Conservation (phyloP, 2,329 filamentous ascomycete species). For the Hymenoscyphus occultus region DNA sequence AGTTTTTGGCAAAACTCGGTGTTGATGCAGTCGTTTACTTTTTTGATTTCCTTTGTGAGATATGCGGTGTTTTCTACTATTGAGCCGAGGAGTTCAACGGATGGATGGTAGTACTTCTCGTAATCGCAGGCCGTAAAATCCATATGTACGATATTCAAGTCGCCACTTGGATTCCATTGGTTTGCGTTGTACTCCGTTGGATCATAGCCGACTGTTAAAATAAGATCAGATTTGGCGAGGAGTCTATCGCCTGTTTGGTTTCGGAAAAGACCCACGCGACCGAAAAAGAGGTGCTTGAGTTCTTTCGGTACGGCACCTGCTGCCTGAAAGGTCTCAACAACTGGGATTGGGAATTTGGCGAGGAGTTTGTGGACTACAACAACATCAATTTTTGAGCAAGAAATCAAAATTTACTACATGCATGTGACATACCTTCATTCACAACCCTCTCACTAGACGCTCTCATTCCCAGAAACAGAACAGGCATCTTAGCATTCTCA, state of each 20-base stretch:
- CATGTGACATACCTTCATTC: slow-evolving; percentile 23
- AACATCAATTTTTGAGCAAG: not conserved
- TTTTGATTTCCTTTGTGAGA: slow-evolving; percentile 10
- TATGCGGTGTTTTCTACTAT: slow-evolving; percentile 16
- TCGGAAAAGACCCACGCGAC: slow-evolving; percentile 47
- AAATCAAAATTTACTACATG: not conserved
- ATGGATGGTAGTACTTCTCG: slow-evolving; percentile 20
- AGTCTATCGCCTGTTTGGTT: slow-evolving; percentile 48
- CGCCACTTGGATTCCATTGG: slow-evolving; percentile 42
- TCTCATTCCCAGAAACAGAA: slow-evolving; percentile 46
- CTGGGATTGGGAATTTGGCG: slow-evolving; percentile 42
- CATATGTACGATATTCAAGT: slow-evolving; percentile 43
- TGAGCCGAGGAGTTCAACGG: slow-evolving; percentile 20
- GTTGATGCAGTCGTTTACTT: slow-evolving; percentile 5
- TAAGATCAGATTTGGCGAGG: slow-evolving; percentile 43
- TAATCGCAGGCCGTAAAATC: slow-evolving; percentile 41
- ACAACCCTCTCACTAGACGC: slow-evolving; percentile 43
- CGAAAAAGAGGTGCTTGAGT: slow-evolving; percentile 45
- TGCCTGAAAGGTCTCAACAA: slow-evolving; percentile 51
- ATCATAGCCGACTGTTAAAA: slow-evolving; percentile 47
- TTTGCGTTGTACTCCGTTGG: slow-evolving; percentile 47
- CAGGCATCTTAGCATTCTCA: slow-evolving; percentile 39
- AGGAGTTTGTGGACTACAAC: slow-evolving; percentile 41
- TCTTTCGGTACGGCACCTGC: slow-evolving; percentile 46
- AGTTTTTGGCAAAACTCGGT: slow-evolving; percentile 12